Percentiles rank a stretch among this genome's conserved stretches.
Conservation (phyloP, 169 alveolate species). For the Eimeria tenella region DNA sequence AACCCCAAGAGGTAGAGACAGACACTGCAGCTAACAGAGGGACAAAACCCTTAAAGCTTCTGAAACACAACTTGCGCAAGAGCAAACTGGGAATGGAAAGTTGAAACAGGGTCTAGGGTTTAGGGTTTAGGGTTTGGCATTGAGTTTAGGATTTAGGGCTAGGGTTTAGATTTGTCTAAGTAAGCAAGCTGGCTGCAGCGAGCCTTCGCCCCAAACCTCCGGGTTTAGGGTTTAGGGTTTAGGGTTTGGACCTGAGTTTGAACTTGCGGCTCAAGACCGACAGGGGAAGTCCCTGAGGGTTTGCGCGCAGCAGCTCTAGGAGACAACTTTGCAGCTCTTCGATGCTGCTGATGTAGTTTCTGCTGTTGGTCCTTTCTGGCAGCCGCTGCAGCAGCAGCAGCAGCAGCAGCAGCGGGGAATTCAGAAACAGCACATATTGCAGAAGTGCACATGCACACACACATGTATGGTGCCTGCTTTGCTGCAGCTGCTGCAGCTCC, state of each 20-base stretch:
- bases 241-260: slow-evolving; percentile 34
- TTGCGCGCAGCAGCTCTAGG: slow-evolving; percentile 64
- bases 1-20: neutral
- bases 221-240: too few species aligned
- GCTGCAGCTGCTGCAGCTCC: too few species aligned
- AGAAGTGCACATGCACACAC: too few species aligned
- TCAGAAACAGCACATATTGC: too few species aligned
- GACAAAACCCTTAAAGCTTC: neutral
- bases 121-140: neutral
- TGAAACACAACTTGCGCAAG: neutral
- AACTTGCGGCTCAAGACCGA: slow-evolving; percentile 82
- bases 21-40: neutral
- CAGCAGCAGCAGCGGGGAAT: too few species aligned
- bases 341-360: slow-evolving; percentile 79
- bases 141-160: neutral
- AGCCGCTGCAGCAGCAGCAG: slow-evolving; percentile 31
- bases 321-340: slow-evolving; percentile 79
- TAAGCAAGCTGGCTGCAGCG: neutral
- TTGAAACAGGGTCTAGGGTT: too few species aligned
- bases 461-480: too few species aligned
- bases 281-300: slow-evolving; percentile 82
- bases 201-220: neutral
- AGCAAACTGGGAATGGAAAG: too few species aligned
- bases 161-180: neutral
- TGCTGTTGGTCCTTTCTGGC: slow-evolving; percentile 26